A percentile compares a stretch with the other conserved stretches of the same genome.
These are phyloP conservation scores for Hortiboletus rubellus DNA, from an alignment of 1,284 basidiomycete species.

Conservation along the genomic window DNA sequence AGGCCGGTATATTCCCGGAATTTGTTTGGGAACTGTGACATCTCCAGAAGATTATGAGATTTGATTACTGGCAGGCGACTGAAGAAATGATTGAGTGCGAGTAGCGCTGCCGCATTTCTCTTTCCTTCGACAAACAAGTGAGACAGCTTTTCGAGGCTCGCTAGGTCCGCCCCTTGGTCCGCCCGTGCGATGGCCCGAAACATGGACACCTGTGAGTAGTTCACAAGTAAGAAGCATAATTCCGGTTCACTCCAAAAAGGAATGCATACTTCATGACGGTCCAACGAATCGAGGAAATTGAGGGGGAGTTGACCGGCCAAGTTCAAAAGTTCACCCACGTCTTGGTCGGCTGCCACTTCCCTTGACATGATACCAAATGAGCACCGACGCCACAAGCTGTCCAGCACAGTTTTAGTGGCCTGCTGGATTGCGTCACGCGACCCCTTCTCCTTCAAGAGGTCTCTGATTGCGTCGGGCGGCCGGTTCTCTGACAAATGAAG, in stretches of 20 bases:
- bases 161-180: constrained; percentile 7
- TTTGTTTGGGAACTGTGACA: constrained; percentile 32
- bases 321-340: constrained; percentile 14
- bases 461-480: constrained; percentile 46
- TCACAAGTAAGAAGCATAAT: not conserved
- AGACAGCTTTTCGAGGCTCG: constrained; percentile 14
- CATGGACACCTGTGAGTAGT: constrained; percentile 24
- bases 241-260: not conserved
- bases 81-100: constrained; percentile 30
- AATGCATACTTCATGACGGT: constrained; percentile 17
- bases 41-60: constrained; percentile 24
- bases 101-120: constrained; percentile 18
- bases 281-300: constrained; percentile 16
- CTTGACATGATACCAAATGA: constrained; percentile 25
- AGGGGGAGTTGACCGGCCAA: constrained; percentile 21
- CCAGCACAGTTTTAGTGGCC: constrained; percentile 32
- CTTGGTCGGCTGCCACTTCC: constrained; percentile 8
- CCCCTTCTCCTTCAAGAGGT: constrained; percentile 42
- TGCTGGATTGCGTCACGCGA: constrained; percentile 31
- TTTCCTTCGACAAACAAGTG: constrained; percentile 8
- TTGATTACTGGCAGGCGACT: constrained; percentile 13
- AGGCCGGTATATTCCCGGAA: constrained; percentile 42
- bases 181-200: constrained; percentile 26
- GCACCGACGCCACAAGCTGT: constrained; percentile 25
- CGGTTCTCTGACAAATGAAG: constrained; percentile 54